These are phyloP conservation scores for Cystofilobasidium macerans DNA, from an alignment of 768 basidiomycete genomes.

Conservation along the genomic window DNA sequence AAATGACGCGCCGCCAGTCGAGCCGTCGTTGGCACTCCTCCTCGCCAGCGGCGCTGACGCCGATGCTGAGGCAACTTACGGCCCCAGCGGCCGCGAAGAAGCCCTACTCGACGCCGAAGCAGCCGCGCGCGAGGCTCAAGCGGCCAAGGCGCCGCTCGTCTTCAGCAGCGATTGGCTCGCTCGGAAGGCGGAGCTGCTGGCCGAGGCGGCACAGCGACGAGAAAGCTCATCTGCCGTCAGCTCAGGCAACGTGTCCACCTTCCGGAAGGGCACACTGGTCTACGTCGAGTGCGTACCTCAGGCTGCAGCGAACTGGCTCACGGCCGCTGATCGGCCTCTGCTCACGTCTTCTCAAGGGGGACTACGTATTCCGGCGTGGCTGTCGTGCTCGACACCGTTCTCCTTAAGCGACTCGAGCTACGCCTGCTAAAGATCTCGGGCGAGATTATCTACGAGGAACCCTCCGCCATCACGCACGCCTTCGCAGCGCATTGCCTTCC, in stretches of 20 bases:
- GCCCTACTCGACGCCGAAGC: too few relatives aligned
- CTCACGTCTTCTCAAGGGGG: background rate
- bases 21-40: too few relatives aligned
- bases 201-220: too few relatives aligned
- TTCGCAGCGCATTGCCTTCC: background rate
- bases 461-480: background rate
- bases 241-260: background rate
- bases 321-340: too few relatives aligned
- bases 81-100: too few relatives aligned
- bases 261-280: background rate
- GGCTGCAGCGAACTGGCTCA: too few relatives aligned
- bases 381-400: slow-evolving; percentile 25
- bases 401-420: slow-evolving; percentile 8
- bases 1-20: too few relatives aligned
- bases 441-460: slow-evolving; percentile 4
- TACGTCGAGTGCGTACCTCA: background rate
- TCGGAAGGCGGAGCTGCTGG: background rate
- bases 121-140: too few relatives aligned
- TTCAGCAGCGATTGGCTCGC: background rate
- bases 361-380: background rate
- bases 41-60: too few relatives aligned
- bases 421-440: slow-evolving; percentile 15
- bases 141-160: too few relatives aligned
- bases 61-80: too few relatives aligned
- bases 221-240: too few relatives aligned